phyloP scores from a whole-genome alignment of 106 monocot genomes.

The Platanthera zijinensis region DNA sequence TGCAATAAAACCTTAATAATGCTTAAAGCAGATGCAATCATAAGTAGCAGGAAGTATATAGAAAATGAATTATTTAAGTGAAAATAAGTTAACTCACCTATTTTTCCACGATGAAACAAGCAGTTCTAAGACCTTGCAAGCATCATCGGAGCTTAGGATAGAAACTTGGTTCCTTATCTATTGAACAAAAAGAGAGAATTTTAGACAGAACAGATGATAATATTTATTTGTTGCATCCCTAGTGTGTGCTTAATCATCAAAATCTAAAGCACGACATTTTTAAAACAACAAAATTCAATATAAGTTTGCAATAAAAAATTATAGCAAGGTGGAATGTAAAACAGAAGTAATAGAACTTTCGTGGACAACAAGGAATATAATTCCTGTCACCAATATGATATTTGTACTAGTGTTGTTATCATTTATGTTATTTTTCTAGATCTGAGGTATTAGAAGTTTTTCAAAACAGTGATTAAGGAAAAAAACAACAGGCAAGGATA shows the following conservation, averaged over 20 bases:
- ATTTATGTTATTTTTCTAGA: neutral
- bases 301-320: neutral
- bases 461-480: neutral
- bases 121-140: slow-evolving; percentile 36
- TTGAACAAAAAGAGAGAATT: neutral
- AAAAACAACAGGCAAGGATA: neutral
- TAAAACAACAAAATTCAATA: neutral
- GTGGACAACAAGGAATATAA: neutral
- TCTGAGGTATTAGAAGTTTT: neutral
- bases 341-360: neutral
- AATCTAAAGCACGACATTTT: neutral
- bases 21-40: neutral
- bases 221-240: neutral
- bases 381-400: neutral
- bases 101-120: slow-evolving; percentile 52
- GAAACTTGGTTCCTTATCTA: slow-evolving; percentile 51
- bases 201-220: neutral
- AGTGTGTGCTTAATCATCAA: neutral
- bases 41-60: neutral
- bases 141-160: slow-evolving; percentile 43
- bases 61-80: neutral
- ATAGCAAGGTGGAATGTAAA: neutral
- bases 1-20: neutral
- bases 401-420: neutral
- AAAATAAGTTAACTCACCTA: slow-evolving; percentile 28